Conservation (phyloP, 805 yeast species). For the Starmerella vitae region DNA sequence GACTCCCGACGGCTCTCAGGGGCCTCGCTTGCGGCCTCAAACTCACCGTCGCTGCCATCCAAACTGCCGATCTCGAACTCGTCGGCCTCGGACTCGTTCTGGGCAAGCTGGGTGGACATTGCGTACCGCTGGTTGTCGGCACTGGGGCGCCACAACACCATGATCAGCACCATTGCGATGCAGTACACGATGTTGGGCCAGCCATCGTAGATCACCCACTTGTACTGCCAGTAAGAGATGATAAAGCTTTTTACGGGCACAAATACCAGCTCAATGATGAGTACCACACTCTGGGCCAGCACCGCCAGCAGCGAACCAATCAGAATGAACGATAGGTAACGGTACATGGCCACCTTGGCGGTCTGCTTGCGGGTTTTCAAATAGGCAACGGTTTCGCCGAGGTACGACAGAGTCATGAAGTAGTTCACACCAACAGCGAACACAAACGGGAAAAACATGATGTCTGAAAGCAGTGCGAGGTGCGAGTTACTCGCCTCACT, state of each 20-base stretch:
- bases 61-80: conserved; percentile 51
- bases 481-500: conserved; percentile 30
- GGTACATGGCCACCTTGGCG: conserved; percentile 81
- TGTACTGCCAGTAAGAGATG: conserved; percentile 81
- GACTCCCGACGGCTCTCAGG: conserved; percentile 10
- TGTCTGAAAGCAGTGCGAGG: conserved; percentile 31
- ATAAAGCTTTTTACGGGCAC: conserved; percentile 60
- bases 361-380: conserved; percentile 78
- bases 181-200: conserved; percentile 90
- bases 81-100: conserved; percentile 57
- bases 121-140: conserved; percentile 90
- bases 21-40: conserved; percentile 11
- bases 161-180: conserved; percentile 65
- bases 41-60: conserved; percentile 30
- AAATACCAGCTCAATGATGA: conserved; percentile 54
- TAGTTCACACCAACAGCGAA: conserved; percentile 61
- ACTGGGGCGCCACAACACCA: conserved; percentile 95
- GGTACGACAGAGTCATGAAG: conserved; percentile 54
- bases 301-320: conserved; percentile 48
- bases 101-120: conserved; percentile 74
- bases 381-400: conserved; percentile 59
- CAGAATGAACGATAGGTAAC: conserved; percentile 58
- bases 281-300: conserved; percentile 54
- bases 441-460: conserved; percentile 59
- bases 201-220: conserved; percentile 79